A percentile compares a stretch with the other conserved stretches of the same genome.
Conservation (phyloP, 345 rosid genomes). For the Salix viminalis region DNA sequence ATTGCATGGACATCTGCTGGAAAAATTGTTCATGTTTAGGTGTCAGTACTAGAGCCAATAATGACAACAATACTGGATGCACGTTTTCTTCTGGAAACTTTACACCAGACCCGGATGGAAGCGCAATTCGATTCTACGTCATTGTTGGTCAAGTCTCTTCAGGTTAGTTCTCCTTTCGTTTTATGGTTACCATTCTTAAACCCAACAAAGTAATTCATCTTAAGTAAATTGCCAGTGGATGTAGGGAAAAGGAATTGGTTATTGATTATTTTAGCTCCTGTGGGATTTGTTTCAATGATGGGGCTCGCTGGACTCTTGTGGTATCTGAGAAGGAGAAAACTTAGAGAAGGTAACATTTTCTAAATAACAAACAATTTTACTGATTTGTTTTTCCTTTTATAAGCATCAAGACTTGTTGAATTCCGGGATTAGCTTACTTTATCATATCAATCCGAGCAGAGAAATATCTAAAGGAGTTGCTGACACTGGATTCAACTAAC, state of each 20-base stretch:
- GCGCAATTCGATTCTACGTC: too few species aligned
- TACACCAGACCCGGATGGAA: too few species aligned
- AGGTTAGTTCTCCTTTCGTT: too few species aligned
- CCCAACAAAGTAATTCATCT: too few species aligned
- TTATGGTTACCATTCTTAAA: too few species aligned
- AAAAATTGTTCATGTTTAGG: too few species aligned
- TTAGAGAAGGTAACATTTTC: background rate
- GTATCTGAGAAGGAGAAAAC: conserved; percentile 13
- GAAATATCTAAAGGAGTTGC: conserved; percentile 4
- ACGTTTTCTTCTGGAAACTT: too few species aligned
- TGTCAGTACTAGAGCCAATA: too few species aligned
- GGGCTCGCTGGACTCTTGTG: background rate
- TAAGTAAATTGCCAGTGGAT: background rate
- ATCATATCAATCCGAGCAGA: background rate
- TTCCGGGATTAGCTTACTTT: background rate
- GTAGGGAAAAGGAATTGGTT: background rate
- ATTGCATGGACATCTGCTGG: too few species aligned
- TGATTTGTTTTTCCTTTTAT: background rate
- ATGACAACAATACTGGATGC: too few species aligned
- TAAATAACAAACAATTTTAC: too few species aligned
- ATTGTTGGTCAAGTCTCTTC: too few species aligned
- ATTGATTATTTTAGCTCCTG: background rate
- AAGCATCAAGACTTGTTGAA: background rate
- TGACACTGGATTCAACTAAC: conserved; percentile 7
- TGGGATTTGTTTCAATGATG: background rate